Evolutionary conservation across 495 filamentous ascomycete genomes (phyloP), one percentile per base, ranked within the genome.

Genomic region (Penicillium verhagenii): DNA sequence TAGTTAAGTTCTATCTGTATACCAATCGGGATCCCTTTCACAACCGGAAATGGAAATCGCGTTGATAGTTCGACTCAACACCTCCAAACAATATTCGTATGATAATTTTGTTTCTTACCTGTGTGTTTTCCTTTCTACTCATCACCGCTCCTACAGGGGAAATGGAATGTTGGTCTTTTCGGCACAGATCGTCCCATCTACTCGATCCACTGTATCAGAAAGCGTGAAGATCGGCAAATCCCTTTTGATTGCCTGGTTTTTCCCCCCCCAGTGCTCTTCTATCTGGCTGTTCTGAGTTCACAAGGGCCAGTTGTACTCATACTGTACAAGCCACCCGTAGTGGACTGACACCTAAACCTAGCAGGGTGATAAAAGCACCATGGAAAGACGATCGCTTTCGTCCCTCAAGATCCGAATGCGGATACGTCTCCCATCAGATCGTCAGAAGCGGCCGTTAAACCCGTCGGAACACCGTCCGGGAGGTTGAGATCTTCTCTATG

Each of bases 91-190:
- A n/a, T 13, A 35, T n/a, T 35, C 10, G 7, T 33, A 11, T 33
- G n/a, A 33, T 33, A 14, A 14, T 5, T 42, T 21, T 42, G 38
- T 42, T 45, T 6, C 42, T 23, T n/a, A n/a, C n/a, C n/a, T 44
- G 23, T 45, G 14, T 45, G 25, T 45, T 37, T 59, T 10, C n/a
- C 20, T 44, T 25, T 23, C 14, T 40, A 14, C 14, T 14, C 33
- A 25, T 33, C 38, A 51, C 35, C 51, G 59, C 58, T 61, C 59
- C 47, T 44, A 35, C n/a, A 43, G 40, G 47, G 28, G 48, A 58
- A 51, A 50, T 16, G 50, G 59, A 58, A 53, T 52, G 47, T 16
- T 53, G 50, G 26, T 33, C 24, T 23, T 25, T 23, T 56, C n/a
- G 53, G 52, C 28, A 52, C 28, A 33, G 53, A 54, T 53, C 45